Base-by-base conservation (phyloP, 1,284 basidiomycete species). In the Fomitiporia mediterranea region DNA sequence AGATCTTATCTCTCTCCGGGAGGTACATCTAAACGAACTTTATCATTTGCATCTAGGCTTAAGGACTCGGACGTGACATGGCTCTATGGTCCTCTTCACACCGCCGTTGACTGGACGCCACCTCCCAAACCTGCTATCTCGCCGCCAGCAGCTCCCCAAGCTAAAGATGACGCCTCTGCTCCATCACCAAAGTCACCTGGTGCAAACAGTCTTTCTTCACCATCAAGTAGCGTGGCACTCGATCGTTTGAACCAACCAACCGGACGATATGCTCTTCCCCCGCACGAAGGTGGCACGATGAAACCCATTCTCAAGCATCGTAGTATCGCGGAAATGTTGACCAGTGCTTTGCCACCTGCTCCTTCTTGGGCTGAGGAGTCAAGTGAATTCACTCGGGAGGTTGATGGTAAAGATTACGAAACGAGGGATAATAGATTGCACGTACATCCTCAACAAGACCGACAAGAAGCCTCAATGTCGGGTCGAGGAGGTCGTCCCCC, bases 11-110 rank as follows among this genome's bases (percentile, higher is more conserved):
- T 37, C 58, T 46, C 23, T 13, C 44, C 25, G n/a, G 30, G 44
- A 30, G 4, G 4, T 28, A 28, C 44, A 15, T n/a, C 49, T 32
- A 56, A 30, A 60, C 34, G n/a, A 13, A 46, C 9, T 13, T 47
- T 52, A 27, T 32, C 17, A 32, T 42, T n/a, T 30, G 25, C 50
- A 56, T 51, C 11, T 75, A 99, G 96, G 96, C 83, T 99, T 64
- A 99, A 99, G 71, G 97, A 99, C 73, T 95, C 92, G 25, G 96
- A 99, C 70, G 96, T 99, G 28, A 99, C 97, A 9, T 99, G 97
- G 96, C 81, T 99, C 2, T 99, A 99, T 67, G 96, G 96, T 0
- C 97, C 97, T 13, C 76, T 99, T 0, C 97, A 99, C 70, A 92
- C 92, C 1, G 92, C 91, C 40, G 81, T 86, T 57, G 91, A 94